Conservation (phyloP, 1,284 basidiomycete genomes). For the Cerioporus squamosus region DNA sequence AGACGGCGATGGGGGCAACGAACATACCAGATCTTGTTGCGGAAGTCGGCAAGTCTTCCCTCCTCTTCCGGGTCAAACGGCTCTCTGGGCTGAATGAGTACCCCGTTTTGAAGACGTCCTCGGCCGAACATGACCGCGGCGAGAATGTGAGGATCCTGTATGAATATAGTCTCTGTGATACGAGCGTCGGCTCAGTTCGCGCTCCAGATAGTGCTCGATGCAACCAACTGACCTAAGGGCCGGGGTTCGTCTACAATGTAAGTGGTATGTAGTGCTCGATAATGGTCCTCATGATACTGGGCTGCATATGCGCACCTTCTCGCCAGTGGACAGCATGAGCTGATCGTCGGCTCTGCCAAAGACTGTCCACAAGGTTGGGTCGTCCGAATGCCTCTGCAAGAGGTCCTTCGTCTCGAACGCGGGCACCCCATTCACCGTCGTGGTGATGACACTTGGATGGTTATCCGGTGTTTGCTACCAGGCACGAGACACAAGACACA, state of each 20-base stretch:
- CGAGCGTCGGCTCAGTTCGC: no score
- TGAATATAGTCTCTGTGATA: no score
- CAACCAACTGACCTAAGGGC: no score
- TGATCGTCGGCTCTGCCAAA: slow-evolving; percentile 11
- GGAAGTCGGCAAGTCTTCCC: no score
- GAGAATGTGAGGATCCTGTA: slow-evolving; percentile 17
- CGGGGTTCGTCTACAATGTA: no score
- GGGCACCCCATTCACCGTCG: slow-evolving; percentile 4
- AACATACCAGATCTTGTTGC: no score
- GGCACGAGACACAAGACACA: neutral
- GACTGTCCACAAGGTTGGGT: slow-evolving; percentile 11
- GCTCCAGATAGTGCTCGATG: no score
- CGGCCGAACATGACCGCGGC: slow-evolving; percentile 40
- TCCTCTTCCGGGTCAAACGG: slow-evolving; percentile 27
- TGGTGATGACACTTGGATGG: slow-evolving; percentile 3
- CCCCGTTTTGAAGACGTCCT: slow-evolving; percentile 36
- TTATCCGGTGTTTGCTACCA: neutral
- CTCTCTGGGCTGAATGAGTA: slow-evolving; percentile 29
- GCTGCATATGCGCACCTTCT: slow-evolving; percentile 5
- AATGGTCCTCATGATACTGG: no score
- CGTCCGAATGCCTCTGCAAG: slow-evolving; percentile 12
- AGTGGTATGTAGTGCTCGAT: no score
- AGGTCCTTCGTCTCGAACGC: slow-evolving; percentile 13
- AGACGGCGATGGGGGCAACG: no score
- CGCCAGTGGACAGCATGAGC: slow-evolving; percentile 12